Conservation (phyloP, 75 land plant species). For the Adiantum capillusveneris region DNA sequence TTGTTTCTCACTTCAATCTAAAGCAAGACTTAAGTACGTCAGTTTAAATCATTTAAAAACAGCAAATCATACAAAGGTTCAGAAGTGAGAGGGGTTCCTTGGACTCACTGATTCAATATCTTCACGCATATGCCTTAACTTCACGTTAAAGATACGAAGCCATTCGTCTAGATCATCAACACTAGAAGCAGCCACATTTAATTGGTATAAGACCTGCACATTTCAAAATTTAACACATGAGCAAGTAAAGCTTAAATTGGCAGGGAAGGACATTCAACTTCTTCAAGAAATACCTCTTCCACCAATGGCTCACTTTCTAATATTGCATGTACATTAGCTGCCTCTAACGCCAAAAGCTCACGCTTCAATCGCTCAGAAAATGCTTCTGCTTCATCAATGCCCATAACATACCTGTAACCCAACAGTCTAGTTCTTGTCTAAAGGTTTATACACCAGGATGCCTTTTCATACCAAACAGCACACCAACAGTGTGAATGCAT, state of each 20-base stretch:
- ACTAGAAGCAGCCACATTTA: conserved; percentile 62
- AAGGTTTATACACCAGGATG: too few species aligned
- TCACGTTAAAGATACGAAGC: conserved; percentile 91
- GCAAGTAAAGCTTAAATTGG: too few species aligned
- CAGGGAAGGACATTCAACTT: too few species aligned
- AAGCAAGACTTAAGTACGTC: background rate
- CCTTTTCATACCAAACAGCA: too few species aligned
- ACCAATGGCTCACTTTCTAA: conserved; percentile 90
- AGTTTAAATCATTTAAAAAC: background rate
- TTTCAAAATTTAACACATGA: too few species aligned
- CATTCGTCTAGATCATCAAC: conserved; percentile 99
- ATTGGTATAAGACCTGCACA: conserved; percentile 68
- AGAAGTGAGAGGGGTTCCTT: too few species aligned
- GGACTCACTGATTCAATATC: conserved; percentile 93
- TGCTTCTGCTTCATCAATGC: conserved; percentile 97
- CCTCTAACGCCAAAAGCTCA: conserved; percentile 87
- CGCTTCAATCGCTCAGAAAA: conserved; percentile 94
- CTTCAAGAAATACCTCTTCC: conserved; percentile 62
- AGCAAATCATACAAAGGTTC: background rate
- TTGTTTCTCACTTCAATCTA: conserved; percentile 97
- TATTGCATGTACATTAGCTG: conserved; percentile 96
- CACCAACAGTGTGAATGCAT: too few species aligned
- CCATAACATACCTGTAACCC: conserved; percentile 83
- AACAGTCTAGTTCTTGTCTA: too few species aligned
- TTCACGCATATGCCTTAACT: conserved; percentile 97